These are phyloP conservation scores for Starmera dryadoides DNA, from an alignment of 805 yeast genomes.

Conservation along the genomic window DNA sequence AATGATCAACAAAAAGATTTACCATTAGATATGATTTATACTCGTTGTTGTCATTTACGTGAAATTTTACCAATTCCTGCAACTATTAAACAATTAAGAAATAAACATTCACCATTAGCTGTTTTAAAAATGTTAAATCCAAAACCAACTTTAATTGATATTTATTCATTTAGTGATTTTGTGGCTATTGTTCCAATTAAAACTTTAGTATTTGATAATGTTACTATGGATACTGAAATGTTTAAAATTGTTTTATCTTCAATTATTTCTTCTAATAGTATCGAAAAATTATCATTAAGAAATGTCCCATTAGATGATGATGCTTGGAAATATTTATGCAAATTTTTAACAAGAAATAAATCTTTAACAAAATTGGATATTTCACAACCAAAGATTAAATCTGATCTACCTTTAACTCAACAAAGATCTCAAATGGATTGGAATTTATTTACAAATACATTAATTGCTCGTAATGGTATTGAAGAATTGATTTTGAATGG, in stretches of 20 bases:
- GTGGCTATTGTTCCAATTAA: conserved; percentile 78
- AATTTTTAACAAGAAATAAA: conserved; percentile 60
- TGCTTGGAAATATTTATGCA: conserved; percentile 78
- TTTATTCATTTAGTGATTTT: conserved; percentile 84
- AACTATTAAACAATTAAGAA: conserved; percentile 72
- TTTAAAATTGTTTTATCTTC: conserved; percentile 66
- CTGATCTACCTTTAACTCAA: conserved; percentile 24
- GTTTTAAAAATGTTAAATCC: conserved; percentile 72
- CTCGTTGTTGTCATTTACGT: conserved; percentile 87
- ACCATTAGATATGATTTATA: conserved; percentile 63
- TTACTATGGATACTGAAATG: conserved; percentile 67
- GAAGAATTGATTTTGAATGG: conserved; percentile 80
- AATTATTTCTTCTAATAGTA: conserved; percentile 52
- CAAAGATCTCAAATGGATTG: conserved; percentile 78
- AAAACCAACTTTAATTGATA: conserved; percentile 83
- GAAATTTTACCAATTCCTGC: conserved; percentile 92
- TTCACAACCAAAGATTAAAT: conserved; percentile 48
- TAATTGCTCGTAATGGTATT: conserved; percentile 64
- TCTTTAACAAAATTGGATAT: conserved; percentile 56
- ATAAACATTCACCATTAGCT: conserved; percentile 69
- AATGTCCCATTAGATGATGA: conserved; percentile 66
- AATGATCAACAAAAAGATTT: conserved; percentile 10
- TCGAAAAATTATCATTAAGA: conserved; percentile 69
- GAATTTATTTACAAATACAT: conserved; percentile 64
- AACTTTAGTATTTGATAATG: conserved; percentile 74